Base-by-base conservation (phyloP, 129 eudicot genomes). In the Lactuca sativa region DNA sequence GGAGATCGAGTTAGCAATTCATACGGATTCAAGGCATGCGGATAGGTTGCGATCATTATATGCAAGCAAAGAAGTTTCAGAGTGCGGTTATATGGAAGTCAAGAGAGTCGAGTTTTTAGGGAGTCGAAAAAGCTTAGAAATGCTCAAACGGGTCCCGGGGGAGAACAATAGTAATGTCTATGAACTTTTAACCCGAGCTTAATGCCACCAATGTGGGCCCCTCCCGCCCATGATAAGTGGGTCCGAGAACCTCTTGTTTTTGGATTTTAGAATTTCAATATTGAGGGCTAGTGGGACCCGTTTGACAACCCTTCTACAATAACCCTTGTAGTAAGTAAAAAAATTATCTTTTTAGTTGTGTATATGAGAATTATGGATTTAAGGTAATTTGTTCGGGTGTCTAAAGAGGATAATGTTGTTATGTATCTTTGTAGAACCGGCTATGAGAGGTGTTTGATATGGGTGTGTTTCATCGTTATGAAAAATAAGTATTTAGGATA, bases 51-150 rank as follows among this genome's bases (percentile, higher is more conserved):
- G 99, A 73, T 83, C 89, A 56, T 13, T 79, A 11, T 95, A 90
- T 71, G 76, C 92, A 43, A 83, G 92, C 62, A 80, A 86, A 69
- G 88, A 79, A 66, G 78, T 87, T n/a, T 77, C 74, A 47, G 89
- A 89, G 36, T 14, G 44, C 30, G 87, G 86, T 75, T 43, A 16
- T 7, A 44, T 90, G 58, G 83, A 78, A 58, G 70, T 87, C 77
- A 95, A 83, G 69, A 83, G 91, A 41, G 67, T 95, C 5, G 91
- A 95, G 33, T 87, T 95, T 69, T 67, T 95, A 54, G 99, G 99
- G 54, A 95, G 97, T 68, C 95, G 99, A 32, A 95, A 68, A 85
- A 87, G 95, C 79, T 87, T 95, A 55, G 99, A 95, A 79, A 95
- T 87, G 97, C 72, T 95, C 63, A 95, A 95, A 62, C 99, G 99